Conservation (phyloP, 2,329 filamentous ascomycete genomes). For the Aspergillus thermomutatus region DNA sequence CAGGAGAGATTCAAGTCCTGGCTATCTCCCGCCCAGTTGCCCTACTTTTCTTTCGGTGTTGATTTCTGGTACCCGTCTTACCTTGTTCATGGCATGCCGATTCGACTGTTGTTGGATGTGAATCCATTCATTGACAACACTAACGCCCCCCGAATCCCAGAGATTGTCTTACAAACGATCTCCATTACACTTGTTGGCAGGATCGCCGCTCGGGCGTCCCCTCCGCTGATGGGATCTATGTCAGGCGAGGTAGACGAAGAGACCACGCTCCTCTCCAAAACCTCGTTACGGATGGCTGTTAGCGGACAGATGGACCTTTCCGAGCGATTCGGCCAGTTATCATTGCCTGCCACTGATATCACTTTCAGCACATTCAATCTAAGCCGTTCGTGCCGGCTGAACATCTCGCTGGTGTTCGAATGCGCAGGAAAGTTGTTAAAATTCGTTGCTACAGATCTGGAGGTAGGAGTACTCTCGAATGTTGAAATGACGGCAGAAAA, state of each 20-base stretch:
- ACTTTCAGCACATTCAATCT: conserved; percentile 13
- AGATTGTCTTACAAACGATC: conserved; percentile 3
- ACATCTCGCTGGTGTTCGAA: conserved; percentile 4
- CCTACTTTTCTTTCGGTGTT: conserved; percentile 12
- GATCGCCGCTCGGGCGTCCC: conserved; percentile 10
- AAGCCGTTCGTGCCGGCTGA: conserved; percentile 4
- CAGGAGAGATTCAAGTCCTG: conserved; percentile 11
- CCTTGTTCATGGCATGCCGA: conserved; percentile 4
- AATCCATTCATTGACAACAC: conserved; percentile 5
- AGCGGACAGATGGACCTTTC: conserved; percentile 4
- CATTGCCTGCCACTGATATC: conserved; percentile 5
- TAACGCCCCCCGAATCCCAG: not conserved
- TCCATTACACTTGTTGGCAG: conserved; percentile 5
- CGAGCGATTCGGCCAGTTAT: conserved; percentile 6
- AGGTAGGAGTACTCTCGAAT: no score
- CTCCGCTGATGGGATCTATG: conserved; percentile 11
- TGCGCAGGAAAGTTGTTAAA: conserved; percentile 5
- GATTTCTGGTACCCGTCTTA: conserved; percentile 7
- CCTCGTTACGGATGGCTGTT: conserved; percentile 2
- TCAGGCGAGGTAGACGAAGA: conserved; percentile 7
- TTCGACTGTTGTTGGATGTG: conserved; percentile 5
- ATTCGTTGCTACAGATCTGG: conserved; percentile 1
- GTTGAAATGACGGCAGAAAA: no score
- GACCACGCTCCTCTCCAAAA: conserved; percentile 6
- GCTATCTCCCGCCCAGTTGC: conserved; percentile 11